These are phyloP conservation scores for Pichia exigua DNA, from an alignment of 805 yeast genomes.

Conservation along the genomic window DNA sequence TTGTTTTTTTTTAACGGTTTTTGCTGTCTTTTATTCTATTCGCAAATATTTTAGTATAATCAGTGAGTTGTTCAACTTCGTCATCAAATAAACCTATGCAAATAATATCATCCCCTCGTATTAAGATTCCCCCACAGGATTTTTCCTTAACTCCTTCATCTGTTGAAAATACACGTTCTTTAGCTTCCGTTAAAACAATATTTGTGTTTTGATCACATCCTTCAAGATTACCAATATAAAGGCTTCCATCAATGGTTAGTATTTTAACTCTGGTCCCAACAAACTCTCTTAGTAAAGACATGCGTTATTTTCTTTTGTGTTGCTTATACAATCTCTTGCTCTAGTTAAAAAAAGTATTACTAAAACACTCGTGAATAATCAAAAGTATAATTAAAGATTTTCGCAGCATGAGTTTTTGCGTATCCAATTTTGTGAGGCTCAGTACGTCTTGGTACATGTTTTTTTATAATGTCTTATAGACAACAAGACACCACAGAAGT, in stretches of 20 bases:
- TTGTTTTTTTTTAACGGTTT: slow-evolving; percentile 17
- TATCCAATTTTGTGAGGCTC: not conserved
- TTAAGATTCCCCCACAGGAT: slow-evolving; percentile 40
- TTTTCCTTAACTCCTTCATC: slow-evolving; percentile 34
- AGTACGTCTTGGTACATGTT: not conserved
- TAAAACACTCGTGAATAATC: no score
- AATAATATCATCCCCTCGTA: slow-evolving; percentile 54
- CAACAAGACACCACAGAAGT: not conserved
- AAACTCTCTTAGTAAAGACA: slow-evolving; percentile 8
- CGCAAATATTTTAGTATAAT: slow-evolving; percentile 30
- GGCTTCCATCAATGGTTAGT: slow-evolving; percentile 50
- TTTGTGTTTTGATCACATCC: slow-evolving; percentile 66
- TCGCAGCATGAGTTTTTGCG: not conserved
- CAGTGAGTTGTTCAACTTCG: slow-evolving; percentile 31
- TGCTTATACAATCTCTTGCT: not conserved
- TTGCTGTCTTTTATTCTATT: slow-evolving; percentile 24
- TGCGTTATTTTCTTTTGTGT: not conserved
- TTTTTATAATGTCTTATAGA: not conserved
- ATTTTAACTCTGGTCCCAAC: slow-evolving; percentile 38
- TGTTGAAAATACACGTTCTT: slow-evolving; percentile 41
- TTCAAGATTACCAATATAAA: slow-evolving; percentile 39
- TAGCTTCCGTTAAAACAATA: slow-evolving; percentile 42
- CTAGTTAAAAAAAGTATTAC: not conserved
- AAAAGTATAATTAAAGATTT: no score
- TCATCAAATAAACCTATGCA: slow-evolving; percentile 49